Percentiles rank a stretch among this genome's conserved stretches.
Evolutionary conservation across 2,329 filamentous ascomycete genomes (phyloP).

Genomic region (Diplodia scrobiculata): DNA sequence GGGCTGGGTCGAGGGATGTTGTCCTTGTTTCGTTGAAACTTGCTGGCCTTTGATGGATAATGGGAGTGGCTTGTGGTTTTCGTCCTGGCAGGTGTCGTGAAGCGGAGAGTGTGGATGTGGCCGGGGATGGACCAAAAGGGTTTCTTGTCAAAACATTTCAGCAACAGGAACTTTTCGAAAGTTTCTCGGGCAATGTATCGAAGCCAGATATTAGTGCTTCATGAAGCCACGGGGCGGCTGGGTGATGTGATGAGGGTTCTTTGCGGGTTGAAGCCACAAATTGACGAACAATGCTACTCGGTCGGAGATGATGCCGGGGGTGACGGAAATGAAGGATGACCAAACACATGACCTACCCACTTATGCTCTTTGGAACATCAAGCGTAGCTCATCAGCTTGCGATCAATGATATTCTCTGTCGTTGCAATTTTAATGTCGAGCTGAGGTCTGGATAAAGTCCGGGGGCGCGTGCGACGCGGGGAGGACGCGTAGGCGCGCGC

Average conservation of each 20-base stretch:
- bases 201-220: neutral
- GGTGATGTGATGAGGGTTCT: neutral
- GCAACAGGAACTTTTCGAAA: neutral
- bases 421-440: neutral
- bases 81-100: neutral
- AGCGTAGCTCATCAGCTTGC: neutral
- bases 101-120: neutral
- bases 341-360: neutral
- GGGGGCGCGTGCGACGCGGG: constrained; percentile 17
- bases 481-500: constrained; percentile 12
- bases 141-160: neutral
- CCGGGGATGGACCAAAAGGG: neutral
- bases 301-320: neutral
- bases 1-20: neutral
- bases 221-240: neutral
- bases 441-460: constrained; percentile 22
- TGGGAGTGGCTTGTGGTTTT: neutral
- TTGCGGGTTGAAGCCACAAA: neutral
- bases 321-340: neutral
- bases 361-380: neutral
- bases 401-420: too few species aligned
- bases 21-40: too few species aligned
- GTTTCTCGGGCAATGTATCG: neutral
- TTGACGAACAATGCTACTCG: neutral
- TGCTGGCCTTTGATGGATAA: neutral